These are phyloP conservation scores for Aspergillus pseudoterreus DNA, from an alignment of 2,329 filamentous ascomycete species.

Conservation along the genomic window DNA sequence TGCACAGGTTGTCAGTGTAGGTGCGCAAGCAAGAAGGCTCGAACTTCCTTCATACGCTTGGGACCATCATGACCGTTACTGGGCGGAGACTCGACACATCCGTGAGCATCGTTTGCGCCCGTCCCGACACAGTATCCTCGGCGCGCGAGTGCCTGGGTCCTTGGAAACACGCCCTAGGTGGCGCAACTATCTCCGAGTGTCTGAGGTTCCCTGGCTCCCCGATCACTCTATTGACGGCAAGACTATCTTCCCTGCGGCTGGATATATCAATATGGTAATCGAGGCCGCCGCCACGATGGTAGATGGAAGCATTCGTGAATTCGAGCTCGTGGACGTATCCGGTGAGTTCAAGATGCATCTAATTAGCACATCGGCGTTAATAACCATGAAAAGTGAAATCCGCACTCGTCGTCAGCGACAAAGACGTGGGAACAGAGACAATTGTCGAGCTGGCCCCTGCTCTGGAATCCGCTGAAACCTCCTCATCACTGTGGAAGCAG, in stretches of 20 bases:
- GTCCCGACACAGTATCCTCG: too few relatives aligned
- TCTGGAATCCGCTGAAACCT: too few relatives aligned
- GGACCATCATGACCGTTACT: conserved; percentile 3
- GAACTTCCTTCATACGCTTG: conserved; percentile 6
- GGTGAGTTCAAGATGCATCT: too few relatives aligned
- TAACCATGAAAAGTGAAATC: too few relatives aligned
- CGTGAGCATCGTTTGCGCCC: too few relatives aligned
- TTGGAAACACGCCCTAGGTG: background rate
- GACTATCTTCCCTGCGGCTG: conserved; percentile 5
- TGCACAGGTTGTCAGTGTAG: background rate
- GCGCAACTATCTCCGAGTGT: conserved; percentile 3
- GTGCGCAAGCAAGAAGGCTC: background rate
- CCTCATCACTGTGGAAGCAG: too few relatives aligned
- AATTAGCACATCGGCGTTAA: too few relatives aligned
- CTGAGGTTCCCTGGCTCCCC: conserved; percentile 3
- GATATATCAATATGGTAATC: conserved; percentile 4
- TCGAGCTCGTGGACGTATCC: too few relatives aligned
- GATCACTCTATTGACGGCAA: conserved; percentile 6
- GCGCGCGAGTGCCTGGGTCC: too few relatives aligned
- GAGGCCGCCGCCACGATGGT: background rate
- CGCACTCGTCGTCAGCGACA: too few relatives aligned
- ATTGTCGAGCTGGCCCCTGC: too few relatives aligned
- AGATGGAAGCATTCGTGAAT: background rate
- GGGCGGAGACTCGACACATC: background rate
- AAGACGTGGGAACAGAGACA: too few relatives aligned